A percentile compares a stretch with the other conserved stretches of the same genome.
These are phyloP conservation scores for Mycena olivaceomarginata DNA, from an alignment of 768 basidiomycete genomes.

Conservation along the genomic window DNA sequence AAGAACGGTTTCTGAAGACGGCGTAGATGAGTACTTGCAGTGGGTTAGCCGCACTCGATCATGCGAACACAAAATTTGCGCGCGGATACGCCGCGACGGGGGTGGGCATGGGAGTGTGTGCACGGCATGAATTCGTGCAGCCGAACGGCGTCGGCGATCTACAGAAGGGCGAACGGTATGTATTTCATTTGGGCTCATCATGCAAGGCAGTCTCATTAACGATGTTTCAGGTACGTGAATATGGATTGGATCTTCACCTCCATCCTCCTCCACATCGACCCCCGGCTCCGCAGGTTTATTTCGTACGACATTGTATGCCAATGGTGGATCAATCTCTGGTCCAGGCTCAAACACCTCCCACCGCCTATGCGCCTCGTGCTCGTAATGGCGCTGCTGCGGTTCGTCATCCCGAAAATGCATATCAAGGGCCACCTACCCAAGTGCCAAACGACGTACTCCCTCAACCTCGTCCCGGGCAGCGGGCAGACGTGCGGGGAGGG, in stretches of 20 bases:
- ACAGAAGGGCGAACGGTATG: not conserved
- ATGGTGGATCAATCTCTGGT: not conserved
- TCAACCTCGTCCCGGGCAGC: constrained; percentile 32
- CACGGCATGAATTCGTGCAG: no score
- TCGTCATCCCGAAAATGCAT: not conserved
- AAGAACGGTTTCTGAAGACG: no score
- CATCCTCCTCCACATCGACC: not conserved
- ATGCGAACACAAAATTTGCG: no score
- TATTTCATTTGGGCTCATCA: not conserved
- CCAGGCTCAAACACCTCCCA: not conserved
- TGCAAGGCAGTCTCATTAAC: no score
- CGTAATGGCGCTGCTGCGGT: no score
- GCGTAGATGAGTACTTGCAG: no score
- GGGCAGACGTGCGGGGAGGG: no score
- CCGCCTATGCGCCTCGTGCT: not conserved
- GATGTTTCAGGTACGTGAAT: not conserved
- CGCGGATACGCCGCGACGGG: no score
- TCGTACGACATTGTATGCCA: not conserved
- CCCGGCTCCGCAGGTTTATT: not conserved
- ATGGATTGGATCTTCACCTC: not conserved
- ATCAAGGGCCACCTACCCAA: not conserved
- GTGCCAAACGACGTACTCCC: not conserved
- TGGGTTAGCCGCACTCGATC: no score
- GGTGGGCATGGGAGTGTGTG: no score
- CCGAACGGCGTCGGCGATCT: not conserved